A percentile compares a stretch with the other conserved stretches of the same genome.
These are phyloP conservation scores for Nannochloris sp. DNA, from an alignment of 139 green algal species.

Conservation along the genomic window DNA sequence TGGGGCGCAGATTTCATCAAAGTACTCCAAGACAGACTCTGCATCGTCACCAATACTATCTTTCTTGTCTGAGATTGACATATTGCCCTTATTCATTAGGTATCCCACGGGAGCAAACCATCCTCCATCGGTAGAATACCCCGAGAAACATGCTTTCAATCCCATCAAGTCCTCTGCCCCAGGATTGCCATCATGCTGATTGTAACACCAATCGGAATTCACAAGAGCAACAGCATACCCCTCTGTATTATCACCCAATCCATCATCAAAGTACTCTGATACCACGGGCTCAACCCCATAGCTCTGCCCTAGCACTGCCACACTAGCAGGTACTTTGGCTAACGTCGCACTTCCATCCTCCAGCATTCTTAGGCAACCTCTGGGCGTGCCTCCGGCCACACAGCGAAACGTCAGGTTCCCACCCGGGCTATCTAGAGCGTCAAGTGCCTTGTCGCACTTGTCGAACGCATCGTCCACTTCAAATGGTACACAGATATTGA, in stretches of 20 bases:
- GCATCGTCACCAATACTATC: conserved; percentile 3
- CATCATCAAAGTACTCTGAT: conserved; percentile 1
- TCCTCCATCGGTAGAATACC: conserved; percentile 4
- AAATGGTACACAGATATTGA: neutral
- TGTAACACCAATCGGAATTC: neutral
- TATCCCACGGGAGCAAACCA: conserved; percentile 5
- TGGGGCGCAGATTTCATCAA: conserved; percentile 5
- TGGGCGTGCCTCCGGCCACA: neutral
- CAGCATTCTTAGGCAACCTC: conserved; percentile 6
- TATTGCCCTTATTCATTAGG: neutral
- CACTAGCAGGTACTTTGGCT: conserved; percentile 3
- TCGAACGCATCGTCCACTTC: neutral
- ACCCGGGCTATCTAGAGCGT: neutral
- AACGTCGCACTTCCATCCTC: neutral
- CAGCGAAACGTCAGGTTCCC: conserved; percentile 1
- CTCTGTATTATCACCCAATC: neutral
- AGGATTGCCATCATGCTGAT: conserved; percentile 5
- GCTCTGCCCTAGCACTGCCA: neutral
- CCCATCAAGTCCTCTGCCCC: neutral
- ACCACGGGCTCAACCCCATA: neutral
- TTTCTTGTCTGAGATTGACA: neutral
- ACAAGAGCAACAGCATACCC: conserved; percentile 8
- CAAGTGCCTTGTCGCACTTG: neutral
- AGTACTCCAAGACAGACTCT: conserved; percentile 2
- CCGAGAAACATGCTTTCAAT: conserved; percentile 7